Conservation (phyloP, 192 early-diverging fungal species). For the Cladochytrium replicatum region DNA sequence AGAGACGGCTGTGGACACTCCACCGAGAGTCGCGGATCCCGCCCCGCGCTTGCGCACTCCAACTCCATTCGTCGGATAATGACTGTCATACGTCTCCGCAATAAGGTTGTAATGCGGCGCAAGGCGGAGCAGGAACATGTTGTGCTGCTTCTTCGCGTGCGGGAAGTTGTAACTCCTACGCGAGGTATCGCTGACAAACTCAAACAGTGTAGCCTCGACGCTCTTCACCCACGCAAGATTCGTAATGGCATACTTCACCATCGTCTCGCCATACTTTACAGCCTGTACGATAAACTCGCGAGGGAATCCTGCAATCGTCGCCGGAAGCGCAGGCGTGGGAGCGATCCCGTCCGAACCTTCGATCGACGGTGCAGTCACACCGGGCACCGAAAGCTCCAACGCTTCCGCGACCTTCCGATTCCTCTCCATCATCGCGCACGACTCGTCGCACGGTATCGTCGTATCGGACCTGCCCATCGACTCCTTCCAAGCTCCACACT, state of each 20-base stretch:
- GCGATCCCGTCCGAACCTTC: too few species aligned
- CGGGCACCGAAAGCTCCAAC: too few species aligned
- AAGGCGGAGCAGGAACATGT: slow-evolving; percentile 64
- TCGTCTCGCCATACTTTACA: slow-evolving; percentile 45
- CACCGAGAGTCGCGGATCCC: neutral
- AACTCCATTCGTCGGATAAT: slow-evolving; percentile 37
- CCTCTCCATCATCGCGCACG: slow-evolving; percentile 67
- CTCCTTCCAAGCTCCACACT: slow-evolving; percentile 55
- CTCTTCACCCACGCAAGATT: slow-evolving; percentile 56
- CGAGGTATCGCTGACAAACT: slow-evolving; percentile 53
- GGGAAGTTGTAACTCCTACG: slow-evolving; percentile 51
- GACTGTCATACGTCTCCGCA: slow-evolving; percentile 71
- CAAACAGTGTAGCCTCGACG: slow-evolving; percentile 54
- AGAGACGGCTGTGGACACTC: neutral
- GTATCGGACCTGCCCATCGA: slow-evolving; percentile 28
- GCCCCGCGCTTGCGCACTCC: neutral
- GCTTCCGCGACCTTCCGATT: slow-evolving; percentile 74
- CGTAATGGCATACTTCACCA: slow-evolving; percentile 57
- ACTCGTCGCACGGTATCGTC: slow-evolving; percentile 65
- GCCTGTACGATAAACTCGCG: slow-evolving; percentile 3
- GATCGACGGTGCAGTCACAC: slow-evolving; percentile 21
- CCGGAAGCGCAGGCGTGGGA: slow-evolving; percentile 2
- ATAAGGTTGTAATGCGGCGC: slow-evolving; percentile 61
- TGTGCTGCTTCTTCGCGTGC: slow-evolving; percentile 52
- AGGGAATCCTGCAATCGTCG: slow-evolving; percentile 1